Base-by-base conservation (phyloP, 1,284 basidiomycete species). In the Violaceomyces palustris region DNA sequence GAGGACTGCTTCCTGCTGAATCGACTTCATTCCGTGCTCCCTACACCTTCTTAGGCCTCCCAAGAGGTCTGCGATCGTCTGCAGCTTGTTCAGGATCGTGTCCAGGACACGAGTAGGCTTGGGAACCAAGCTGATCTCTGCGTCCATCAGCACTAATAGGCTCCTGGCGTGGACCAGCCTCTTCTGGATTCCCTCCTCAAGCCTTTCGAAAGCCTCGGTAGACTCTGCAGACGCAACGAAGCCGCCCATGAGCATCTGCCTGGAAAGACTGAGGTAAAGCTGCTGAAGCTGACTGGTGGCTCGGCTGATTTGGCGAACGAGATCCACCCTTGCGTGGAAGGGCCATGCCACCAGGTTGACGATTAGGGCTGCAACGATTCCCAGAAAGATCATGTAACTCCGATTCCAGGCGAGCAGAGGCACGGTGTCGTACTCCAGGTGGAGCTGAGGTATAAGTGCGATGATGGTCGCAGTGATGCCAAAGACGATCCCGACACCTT, bases 61-160 rank as follows among this genome's bases (percentile, higher is more conserved):
- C 6, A 78, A 52, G 6, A 74, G 64, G 47, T 75, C 75, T 18
- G 74, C 55, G 21, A 77, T 67, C 3, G 62, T 67, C 23, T 77
- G 69, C 6, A 73, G 54, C 5, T 68, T 64, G 27, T 75, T 73
- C 12, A 77, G 68, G 30, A 77, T 63, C 40, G 75, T 74, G 4
- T 60, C 60, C 35, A 78, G 72, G 14, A 77, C 60, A 26, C 60
- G 63, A 42, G 74, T 72, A 0, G 77, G 77, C 39, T 77, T 75
- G 6, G 76, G 77, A 1, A 77, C 68, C 21, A 78, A 72, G 12
- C 75, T 75, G 8, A 78, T 32, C 52, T 78, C 78, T 34, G 69
- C 67, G 15, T 61, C 59, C 52, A 64, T 61, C 17, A 52, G 44
- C 1, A 19, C 25, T 58, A 76, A 65, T 21, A 77, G 71, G 66